These are phyloP conservation scores for Aspergillus tubingensis DNA, from an alignment of 2,329 filamentous ascomycete species.

Conservation along the genomic window DNA sequence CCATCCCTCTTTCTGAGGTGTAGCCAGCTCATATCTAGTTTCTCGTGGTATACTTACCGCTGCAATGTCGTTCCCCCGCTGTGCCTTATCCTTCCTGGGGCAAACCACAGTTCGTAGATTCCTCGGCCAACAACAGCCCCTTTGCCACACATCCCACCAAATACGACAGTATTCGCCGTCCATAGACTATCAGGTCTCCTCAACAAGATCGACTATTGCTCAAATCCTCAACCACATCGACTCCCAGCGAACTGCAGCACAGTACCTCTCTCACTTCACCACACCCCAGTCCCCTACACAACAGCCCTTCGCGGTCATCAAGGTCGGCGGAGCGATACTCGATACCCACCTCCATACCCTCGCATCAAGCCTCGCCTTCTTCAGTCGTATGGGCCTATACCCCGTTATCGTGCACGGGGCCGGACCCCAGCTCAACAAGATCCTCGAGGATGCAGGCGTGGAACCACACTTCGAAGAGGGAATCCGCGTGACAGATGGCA, in stretches of 20 bases:
- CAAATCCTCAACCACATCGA: conserved; percentile 93
- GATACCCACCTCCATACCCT: conserved; percentile 92
- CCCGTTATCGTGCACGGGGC: conserved; percentile 95
- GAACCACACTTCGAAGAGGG: conserved; percentile 96
- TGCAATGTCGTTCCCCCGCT: neutral
- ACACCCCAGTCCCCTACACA: conserved; percentile 71
- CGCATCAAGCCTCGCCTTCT: conserved; percentile 82
- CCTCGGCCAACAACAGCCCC: neutral
- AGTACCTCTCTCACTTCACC: conserved; percentile 96
- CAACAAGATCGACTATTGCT: conserved; percentile 77
- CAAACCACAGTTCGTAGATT: neutral
- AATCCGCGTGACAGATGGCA: conserved; percentile 91
- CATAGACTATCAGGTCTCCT: conserved; percentile 53
- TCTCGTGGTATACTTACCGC: no score
- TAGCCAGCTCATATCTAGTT: no score
- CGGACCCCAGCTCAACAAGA: conserved; percentile 89
- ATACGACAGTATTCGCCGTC: conserved; percentile 48
- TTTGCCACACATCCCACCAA: neutral
- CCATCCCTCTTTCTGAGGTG: no score
- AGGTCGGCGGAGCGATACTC: conserved; percentile 94
- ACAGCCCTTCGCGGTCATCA: conserved; percentile 97
- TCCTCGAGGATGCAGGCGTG: conserved; percentile 84
- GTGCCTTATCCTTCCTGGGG: neutral
- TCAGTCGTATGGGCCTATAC: conserved; percentile 92
- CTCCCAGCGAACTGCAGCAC: conserved; percentile 92